A percentile compares a stretch with the other conserved stretches of the same genome.
phyloP scores from a whole-genome alignment of 306 rosid species.

The Astragalus membranaceus region DNA sequence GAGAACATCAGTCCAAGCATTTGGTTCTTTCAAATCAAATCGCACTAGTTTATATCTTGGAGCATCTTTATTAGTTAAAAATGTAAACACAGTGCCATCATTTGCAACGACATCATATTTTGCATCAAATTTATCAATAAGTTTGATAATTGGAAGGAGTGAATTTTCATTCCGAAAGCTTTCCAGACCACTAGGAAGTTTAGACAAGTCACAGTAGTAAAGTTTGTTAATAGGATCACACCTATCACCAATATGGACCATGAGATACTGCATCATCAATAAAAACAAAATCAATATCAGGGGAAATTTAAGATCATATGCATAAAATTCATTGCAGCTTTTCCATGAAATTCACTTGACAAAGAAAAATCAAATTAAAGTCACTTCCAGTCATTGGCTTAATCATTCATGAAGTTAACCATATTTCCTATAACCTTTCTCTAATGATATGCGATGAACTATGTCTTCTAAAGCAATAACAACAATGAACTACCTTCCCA shows the following conservation, averaged over 20 bases:
- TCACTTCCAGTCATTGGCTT: background rate
- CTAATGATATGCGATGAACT: background rate
- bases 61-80: slow-evolving; percentile 89
- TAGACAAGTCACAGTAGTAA: slow-evolving; percentile 73
- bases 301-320: background rate
- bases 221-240: slow-evolving; percentile 93
- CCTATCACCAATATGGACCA: slow-evolving; percentile 54
- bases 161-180: slow-evolving; percentile 51
- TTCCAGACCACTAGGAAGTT: slow-evolving; percentile 59
- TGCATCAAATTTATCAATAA: slow-evolving; percentile 57
- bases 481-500: slow-evolving; percentile 59
- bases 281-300: slow-evolving; percentile 7
- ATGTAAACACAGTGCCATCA: slow-evolving; percentile 76
- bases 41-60: slow-evolving; percentile 81
- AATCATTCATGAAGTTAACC: slow-evolving; percentile 5
- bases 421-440: background rate
- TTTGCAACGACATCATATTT: slow-evolving; percentile 67
- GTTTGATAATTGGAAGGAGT: slow-evolving; percentile 63
- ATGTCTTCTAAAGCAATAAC: slow-evolving; percentile 2
- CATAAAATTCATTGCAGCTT: background rate
- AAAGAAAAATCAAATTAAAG: slow-evolving; percentile 12
- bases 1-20: slow-evolving; percentile 66
- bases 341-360: background rate
- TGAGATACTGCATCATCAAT: slow-evolving; percentile 57
- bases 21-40: slow-evolving; percentile 74